Percentiles rank a stretch among this genome's conserved stretches.
Conservation (phyloP, 116 monocot genomes). For the Zostera marina region DNA sequence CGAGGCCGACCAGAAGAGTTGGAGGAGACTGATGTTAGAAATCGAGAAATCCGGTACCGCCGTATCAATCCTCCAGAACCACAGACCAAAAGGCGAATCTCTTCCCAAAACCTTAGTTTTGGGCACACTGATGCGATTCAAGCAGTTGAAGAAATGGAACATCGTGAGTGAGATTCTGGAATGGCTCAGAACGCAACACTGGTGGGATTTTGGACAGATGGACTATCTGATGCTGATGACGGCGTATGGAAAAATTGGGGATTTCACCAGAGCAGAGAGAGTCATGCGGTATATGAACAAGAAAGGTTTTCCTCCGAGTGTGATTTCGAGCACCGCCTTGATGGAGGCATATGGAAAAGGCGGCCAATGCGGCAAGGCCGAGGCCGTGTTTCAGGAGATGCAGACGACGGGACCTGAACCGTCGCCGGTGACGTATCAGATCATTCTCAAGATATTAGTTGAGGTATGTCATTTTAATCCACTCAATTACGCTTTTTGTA, state of each 20-base stretch:
- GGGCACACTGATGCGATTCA: conserved; percentile 85
- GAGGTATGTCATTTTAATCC: conserved; percentile 27
- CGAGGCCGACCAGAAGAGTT: conserved; percentile 57
- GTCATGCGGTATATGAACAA: conserved; percentile 72
- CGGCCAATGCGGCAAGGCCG: conserved; percentile 54
- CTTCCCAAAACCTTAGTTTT: conserved; percentile 67
- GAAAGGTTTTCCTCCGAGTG: conserved; percentile 66
- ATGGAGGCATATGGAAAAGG: conserved; percentile 94
- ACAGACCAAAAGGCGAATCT: conserved; percentile 25
- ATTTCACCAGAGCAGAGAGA: conserved; percentile 70
- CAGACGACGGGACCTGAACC: conserved; percentile 73
- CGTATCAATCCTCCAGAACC: conserved; percentile 33
- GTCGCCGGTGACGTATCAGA: conserved; percentile 83
- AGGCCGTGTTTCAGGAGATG: conserved; percentile 77
- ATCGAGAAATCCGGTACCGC: conserved; percentile 73
- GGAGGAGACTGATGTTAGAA: conserved; percentile 78
- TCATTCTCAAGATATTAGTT: conserved; percentile 76
- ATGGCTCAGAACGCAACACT: conserved; percentile 87
- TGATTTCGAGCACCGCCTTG: conserved; percentile 82
- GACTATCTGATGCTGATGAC: conserved; percentile 88
- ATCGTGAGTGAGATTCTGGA: conserved; percentile 93
- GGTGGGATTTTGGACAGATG: conserved; percentile 93
- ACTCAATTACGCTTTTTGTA: background rate
- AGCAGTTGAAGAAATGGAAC: conserved; percentile 86
- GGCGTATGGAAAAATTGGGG: conserved; percentile 69